Base-by-base conservation (phyloP, 345 rosid species). In the Cardamine occulta region DNA sequence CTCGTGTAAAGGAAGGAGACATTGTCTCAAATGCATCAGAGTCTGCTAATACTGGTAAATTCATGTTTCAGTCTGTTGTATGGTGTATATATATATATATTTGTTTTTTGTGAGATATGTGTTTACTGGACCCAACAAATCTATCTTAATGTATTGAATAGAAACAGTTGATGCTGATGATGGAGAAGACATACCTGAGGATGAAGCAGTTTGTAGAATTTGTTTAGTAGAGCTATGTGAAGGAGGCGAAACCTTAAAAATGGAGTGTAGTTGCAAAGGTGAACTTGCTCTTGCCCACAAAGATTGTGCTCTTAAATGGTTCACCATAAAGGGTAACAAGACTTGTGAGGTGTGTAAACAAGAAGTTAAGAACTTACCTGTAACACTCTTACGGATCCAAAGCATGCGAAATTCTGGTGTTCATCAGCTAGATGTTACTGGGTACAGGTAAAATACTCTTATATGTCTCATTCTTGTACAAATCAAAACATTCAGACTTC, bases 241-340 rank as follows among this genome's bases (percentile, higher is more conserved):
- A 90, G 96, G 95, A 31, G 98, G 98, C 3, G 96, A 94, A 82
- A 94, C 98, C 10, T 80, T 94, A 28, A 89, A 91, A 88, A 89
- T 94, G 95, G 98, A 94, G 75, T 94, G 97, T 86, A 94, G 96
- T 81, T 94, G 97, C 86, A 94, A 90, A 89, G 98, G 98, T 0
- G 97, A 94, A 74, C 97, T 94, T 35, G 96, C 97, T 75, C 81
- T 94, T 68, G 97, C 97, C 11, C 98, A 91, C 80, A 85, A 83
- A 82, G 97, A 90, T 45, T 94, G 98, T 80, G 97, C 97, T 53
- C 77, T 91, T 15, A 94, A 94, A 83, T 94, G 98, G 98, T 94
- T 91, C 63, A 88, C 89, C 57, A 91, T 90, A 77, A 94, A 91
- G 80, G 97, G 97, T 39, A 94, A 88, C 86, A 91, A 88, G 80